A percentile compares a stretch with the other conserved stretches of the same genome.
Evolutionary conservation across 2,329 filamentous ascomycete genomes (phyloP).

Genomic region (Penicillium sp.): DNA sequence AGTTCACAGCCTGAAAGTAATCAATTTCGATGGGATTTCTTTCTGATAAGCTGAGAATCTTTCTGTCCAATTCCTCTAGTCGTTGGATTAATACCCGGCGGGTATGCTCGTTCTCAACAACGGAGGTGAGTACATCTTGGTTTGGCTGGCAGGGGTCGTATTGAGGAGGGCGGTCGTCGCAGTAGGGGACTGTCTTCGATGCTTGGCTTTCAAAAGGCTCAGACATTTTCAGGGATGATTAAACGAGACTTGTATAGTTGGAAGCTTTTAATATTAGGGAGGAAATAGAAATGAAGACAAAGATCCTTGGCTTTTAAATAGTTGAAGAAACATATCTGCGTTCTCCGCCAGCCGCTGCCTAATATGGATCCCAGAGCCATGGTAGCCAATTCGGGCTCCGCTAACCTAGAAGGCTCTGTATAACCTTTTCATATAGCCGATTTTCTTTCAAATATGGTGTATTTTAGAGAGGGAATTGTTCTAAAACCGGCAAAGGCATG

Average conservation of each 20-base stretch:
- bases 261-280: background rate
- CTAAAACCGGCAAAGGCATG: too few species aligned
- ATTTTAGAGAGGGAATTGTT: too few species aligned
- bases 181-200: background rate
- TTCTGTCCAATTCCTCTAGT: background rate
- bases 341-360: background rate
- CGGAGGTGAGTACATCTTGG: background rate
- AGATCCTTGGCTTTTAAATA: background rate
- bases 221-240: background rate
- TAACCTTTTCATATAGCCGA: too few species aligned
- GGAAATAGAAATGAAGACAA: background rate
- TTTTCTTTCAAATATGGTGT: too few species aligned
- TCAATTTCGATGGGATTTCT: background rate
- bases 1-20: background rate
- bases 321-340: background rate
- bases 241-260: background rate
- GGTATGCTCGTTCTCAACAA: background rate
- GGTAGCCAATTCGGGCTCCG: background rate
- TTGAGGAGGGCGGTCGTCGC: background rate
- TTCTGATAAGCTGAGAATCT: rapidly evolving
- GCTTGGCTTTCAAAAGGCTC: background rate
- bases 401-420: too few species aligned
- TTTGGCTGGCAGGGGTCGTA: background rate
- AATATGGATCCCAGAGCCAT: background rate
- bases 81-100: background rate